Conservation (phyloP, 495 filamentous ascomycete genomes). For the Xylaria longipes region DNA sequence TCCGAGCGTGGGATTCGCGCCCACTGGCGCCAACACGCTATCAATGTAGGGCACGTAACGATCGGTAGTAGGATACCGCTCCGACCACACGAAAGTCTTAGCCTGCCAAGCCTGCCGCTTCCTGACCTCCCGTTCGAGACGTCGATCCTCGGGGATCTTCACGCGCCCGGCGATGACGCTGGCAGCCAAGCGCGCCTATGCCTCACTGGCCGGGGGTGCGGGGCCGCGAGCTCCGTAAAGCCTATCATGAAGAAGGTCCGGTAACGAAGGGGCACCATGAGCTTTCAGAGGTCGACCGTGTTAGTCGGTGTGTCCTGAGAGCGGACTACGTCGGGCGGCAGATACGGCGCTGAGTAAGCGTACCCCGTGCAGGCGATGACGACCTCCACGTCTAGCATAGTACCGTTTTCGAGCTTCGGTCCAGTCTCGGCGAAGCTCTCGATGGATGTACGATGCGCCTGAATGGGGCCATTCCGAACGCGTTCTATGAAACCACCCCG, state of each 20-base stretch:
- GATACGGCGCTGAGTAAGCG: slow-evolving; percentile 21
- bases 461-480: slow-evolving; percentile 30
- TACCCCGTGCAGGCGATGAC: slow-evolving; percentile 36
- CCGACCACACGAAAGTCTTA: slow-evolving; percentile 27
- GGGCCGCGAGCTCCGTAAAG: background rate
- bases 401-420: slow-evolving; percentile 27
- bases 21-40: slow-evolving; percentile 28
- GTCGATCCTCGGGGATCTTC: background rate
- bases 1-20: background rate
- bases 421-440: slow-evolving; percentile 25
- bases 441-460: slow-evolving; percentile 28
- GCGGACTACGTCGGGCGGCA: slow-evolving; percentile 20
- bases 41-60: slow-evolving; percentile 32
- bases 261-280: slow-evolving; percentile 28
- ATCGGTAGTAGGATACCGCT: slow-evolving; percentile 24
- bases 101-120: slow-evolving; percentile 25
- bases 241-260: slow-evolving; percentile 21
- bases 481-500: slow-evolving; percentile 31
- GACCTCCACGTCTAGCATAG: slow-evolving; percentile 24
- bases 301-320: slow-evolving; percentile 10
- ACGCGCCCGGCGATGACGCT: background rate
- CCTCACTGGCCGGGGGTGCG: background rate
- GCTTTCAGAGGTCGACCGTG: slow-evolving; percentile 28
- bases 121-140: slow-evolving; percentile 18
- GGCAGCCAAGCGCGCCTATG: background rate